Evolutionary conservation across 441 rosid genomes (phyloP).

Genomic region (Geranium incanum): DNA sequence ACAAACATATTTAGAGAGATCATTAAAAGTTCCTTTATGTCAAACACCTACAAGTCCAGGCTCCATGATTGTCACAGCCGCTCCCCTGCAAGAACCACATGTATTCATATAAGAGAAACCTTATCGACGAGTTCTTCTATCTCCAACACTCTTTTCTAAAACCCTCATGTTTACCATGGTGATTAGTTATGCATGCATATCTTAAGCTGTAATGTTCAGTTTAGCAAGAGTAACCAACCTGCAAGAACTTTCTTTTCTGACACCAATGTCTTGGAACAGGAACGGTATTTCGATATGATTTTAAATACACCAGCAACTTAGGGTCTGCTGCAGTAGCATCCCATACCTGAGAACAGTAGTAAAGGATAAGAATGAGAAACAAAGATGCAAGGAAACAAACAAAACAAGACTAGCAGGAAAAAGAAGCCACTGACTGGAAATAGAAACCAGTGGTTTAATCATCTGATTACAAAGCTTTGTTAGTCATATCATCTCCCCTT

Average conservation of each 20-base stretch:
- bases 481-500: not conserved
- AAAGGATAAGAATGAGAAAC: not conserved
- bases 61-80: constrained; percentile 85
- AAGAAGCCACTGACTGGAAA: too few species aligned
- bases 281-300: constrained; percentile 87
- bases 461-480: not conserved
- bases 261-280: constrained; percentile 99
- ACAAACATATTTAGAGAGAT: constrained; percentile 28
- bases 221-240: constrained; percentile 53
- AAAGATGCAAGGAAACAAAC: not conserved
- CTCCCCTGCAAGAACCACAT: constrained; percentile 99
- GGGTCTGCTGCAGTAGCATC: constrained; percentile 97
- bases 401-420: too few species aligned
- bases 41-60: constrained; percentile 94
- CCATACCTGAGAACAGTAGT: constrained; percentile 60
- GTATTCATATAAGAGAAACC: constrained; percentile 93
- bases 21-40: constrained; percentile 44
- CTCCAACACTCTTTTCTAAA: constrained; percentile 47
- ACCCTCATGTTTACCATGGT: constrained; percentile 36
- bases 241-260: constrained; percentile 95
- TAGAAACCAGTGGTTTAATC: not conserved
- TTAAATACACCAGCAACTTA: constrained; percentile 81
- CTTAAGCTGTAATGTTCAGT: constrained; percentile 21
- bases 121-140: constrained; percentile 42
- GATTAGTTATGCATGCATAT: constrained; percentile 43